phyloP scores from a whole-genome alignment of 805 yeast genomes.

The Candida ovalis region DNA sequence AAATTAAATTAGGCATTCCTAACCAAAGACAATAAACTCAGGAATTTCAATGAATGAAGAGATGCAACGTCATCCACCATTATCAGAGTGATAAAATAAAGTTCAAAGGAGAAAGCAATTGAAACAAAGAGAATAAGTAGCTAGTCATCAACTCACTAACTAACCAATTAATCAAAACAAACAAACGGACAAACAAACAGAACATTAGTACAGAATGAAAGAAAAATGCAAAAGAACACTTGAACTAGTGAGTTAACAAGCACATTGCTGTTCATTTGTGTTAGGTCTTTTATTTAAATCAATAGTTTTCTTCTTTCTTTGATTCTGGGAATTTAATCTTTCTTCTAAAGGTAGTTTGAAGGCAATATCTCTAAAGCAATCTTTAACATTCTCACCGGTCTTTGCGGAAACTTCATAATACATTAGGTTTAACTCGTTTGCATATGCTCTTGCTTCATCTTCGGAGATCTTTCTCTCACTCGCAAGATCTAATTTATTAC shows the following conservation, averaged over 20 bases:
- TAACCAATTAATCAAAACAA: neutral
- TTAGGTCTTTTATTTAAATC: constrained; percentile 30
- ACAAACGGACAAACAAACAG: neutral
- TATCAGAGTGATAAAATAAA: too few species aligned
- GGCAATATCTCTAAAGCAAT: constrained; percentile 49
- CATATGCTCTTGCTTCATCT: constrained; percentile 50
- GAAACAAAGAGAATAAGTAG: too few species aligned
- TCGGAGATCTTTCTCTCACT: constrained; percentile 42
- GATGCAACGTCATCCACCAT: too few species aligned
- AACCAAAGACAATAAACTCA: too few species aligned
- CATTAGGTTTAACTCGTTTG: constrained; percentile 46
- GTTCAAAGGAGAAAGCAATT: too few species aligned
- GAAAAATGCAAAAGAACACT: neutral
- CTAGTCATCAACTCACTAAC: neutral
- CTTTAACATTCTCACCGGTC: constrained; percentile 47
- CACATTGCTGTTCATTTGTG: constrained; percentile 32
- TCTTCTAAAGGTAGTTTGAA: constrained; percentile 37
- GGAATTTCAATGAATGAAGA: too few species aligned
- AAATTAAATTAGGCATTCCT: too few species aligned
- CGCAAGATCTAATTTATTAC: constrained; percentile 67
- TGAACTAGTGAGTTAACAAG: constrained; percentile 15
- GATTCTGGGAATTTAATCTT: constrained; percentile 18
- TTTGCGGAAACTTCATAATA: constrained; percentile 59
- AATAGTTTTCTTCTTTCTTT: constrained; percentile 23
- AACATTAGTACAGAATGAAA: neutral